These are phyloP conservation scores for Suillus fuscotomentosus DNA, from an alignment of 768 basidiomycete genomes.

Conservation along the genomic window DNA sequence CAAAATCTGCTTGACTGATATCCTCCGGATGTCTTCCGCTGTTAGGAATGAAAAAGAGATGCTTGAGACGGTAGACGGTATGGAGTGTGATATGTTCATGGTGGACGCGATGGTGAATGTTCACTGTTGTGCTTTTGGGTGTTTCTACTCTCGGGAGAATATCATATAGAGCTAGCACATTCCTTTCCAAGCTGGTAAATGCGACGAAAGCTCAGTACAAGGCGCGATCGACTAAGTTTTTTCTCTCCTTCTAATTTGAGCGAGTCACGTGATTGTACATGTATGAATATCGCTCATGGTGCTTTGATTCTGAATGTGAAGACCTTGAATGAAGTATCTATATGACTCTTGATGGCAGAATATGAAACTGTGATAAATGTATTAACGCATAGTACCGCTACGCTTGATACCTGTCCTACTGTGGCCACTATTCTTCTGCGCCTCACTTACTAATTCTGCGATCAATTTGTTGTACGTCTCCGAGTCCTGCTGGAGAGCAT, in stretches of 20 bases:
- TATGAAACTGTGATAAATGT: not conserved
- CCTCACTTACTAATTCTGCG: slow-evolving; percentile 89
- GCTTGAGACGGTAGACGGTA: slow-evolving; percentile 82
- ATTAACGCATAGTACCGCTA: slow-evolving; percentile 44
- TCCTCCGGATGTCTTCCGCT: slow-evolving; percentile 81
- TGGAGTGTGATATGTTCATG: slow-evolving; percentile 90
- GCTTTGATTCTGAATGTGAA: no score
- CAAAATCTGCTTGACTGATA: slow-evolving; percentile 97
- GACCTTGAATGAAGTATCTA: no score
- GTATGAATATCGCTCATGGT: no score
- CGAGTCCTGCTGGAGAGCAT: slow-evolving; percentile 81
- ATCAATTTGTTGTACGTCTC: slow-evolving; percentile 91
- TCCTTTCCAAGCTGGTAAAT: not conserved
- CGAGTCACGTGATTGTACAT: slow-evolving; percentile 9
- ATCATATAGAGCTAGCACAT: not conserved
- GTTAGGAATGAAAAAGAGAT: slow-evolving; percentile 93
- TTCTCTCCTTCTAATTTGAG: not conserved
- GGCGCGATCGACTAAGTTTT: slow-evolving; percentile 16
- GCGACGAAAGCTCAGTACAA: not conserved
- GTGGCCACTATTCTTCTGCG: slow-evolving; percentile 79
- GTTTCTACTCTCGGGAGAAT: not conserved
- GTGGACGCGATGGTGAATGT: not conserved
- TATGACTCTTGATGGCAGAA: no score
- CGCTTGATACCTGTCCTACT: slow-evolving; percentile 44
- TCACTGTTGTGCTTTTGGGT: slow-evolving; percentile 1